Conservation (phyloP, 148 eudicot species). For the Nepenthes gracilis region DNA sequence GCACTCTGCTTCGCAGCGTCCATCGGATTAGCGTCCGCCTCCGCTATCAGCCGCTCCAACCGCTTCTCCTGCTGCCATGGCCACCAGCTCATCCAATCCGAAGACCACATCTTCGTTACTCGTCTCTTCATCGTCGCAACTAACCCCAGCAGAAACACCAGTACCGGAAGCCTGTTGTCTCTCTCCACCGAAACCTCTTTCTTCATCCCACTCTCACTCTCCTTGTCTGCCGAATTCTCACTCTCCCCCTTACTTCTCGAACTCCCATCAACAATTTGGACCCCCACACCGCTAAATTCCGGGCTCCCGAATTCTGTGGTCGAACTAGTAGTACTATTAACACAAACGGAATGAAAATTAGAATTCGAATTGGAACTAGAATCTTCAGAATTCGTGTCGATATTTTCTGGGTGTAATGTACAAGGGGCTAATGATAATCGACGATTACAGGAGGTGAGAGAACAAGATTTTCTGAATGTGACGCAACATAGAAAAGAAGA, state of each 20-base stretch:
- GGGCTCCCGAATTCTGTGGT: neutral
- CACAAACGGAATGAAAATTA: neutral
- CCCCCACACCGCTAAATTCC: conserved; percentile 3
- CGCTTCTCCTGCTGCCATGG: conserved; percentile 68
- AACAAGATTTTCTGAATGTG: conserved; percentile 1
- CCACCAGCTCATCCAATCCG: conserved; percentile 75
- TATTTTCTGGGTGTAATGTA: conserved; percentile 25
- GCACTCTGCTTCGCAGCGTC: conserved; percentile 66
- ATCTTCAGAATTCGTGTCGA: conserved; percentile 13
- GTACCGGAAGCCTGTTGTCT: conserved; percentile 26
- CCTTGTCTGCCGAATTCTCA: conserved; percentile 6
- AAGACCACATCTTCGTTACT: conserved; percentile 39
- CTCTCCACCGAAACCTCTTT: conserved; percentile 13
- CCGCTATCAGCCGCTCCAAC: conserved; percentile 45
- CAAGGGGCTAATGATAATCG: conserved; percentile 12
- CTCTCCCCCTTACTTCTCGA: neutral
- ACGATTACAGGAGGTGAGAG: conserved; percentile 14
- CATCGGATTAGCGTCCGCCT: conserved; percentile 77
- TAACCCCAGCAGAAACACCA: conserved; percentile 58
- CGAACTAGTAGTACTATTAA: conserved; percentile 6
- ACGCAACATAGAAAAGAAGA: conserved; percentile 1
- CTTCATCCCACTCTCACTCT: neutral
- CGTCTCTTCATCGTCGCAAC: conserved; percentile 27
- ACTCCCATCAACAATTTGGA: no score
- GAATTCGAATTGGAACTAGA: conserved; percentile 11